Conservation (phyloP, 108 stramenopile species). For the Pseudonitzschia delicatissima region DNA sequence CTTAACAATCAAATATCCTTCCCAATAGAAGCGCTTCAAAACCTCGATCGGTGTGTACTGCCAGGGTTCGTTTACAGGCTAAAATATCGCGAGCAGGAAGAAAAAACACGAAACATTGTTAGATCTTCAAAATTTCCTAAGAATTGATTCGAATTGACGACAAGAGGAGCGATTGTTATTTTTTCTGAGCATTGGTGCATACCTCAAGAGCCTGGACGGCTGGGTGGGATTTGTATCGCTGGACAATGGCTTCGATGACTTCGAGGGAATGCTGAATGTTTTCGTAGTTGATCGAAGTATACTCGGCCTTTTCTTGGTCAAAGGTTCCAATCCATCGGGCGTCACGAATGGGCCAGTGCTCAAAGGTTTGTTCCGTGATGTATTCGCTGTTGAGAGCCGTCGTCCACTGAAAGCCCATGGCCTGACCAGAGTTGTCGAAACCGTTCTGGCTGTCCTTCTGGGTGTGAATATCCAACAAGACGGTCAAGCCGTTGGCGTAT, state of each 20-base stretch:
- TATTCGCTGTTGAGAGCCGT: constrained; percentile 42
- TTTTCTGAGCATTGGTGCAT: constrained; percentile 84
- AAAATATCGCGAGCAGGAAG: no score
- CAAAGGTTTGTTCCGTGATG: constrained; percentile 27
- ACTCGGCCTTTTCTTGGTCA: constrained; percentile 56
- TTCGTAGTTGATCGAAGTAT: constrained; percentile 65
- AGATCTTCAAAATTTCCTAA: no score
- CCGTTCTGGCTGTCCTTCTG: constrained; percentile 88
- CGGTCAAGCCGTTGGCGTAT: constrained; percentile 69
- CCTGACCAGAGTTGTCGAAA: constrained; percentile 83
- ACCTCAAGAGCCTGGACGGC: constrained; percentile 88
- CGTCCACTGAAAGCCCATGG: constrained; percentile 78
- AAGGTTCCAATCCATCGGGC: constrained; percentile 88
- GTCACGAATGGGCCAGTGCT: constrained; percentile 73
- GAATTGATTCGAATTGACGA: no score
- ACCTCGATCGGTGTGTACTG: constrained; percentile 82
- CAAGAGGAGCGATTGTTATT: no score
- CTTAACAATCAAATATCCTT: constrained; percentile 88
- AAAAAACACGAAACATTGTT: background rate
- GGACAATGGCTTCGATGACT: constrained; percentile 73
- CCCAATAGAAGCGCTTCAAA: constrained; percentile 87
- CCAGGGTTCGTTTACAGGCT: constrained; percentile 94
- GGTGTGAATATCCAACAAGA: constrained; percentile 83
- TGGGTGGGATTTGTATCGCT: constrained; percentile 72
- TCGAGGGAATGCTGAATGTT: constrained; percentile 79